phyloP scores from a whole-genome alignment of 2,329 filamentous ascomycete species.

The Aspergillus japonicus region DNA sequence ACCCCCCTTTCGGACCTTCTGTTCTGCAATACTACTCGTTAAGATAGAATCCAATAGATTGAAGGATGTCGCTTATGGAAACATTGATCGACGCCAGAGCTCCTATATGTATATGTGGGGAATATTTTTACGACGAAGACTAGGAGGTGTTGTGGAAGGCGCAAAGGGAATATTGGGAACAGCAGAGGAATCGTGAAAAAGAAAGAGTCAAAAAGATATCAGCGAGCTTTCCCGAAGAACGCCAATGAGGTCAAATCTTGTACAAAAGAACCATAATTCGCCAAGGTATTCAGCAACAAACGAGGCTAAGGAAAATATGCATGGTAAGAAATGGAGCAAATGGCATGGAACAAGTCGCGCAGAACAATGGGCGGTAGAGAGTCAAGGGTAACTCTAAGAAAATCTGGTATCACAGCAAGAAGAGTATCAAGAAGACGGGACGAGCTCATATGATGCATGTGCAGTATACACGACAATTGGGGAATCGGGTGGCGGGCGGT shows the following conservation, averaged over 20 bases:
- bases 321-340: background rate
- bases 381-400: constrained; percentile 10
- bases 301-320: background rate
- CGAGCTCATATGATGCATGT: constrained; percentile 13
- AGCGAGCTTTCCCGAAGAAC: background rate
- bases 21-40: background rate
- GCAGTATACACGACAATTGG: constrained; percentile 6
- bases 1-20: background rate
- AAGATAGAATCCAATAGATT: background rate
- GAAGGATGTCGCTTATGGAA: background rate
- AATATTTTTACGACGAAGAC: background rate
- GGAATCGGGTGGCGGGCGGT: background rate
- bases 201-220: constrained; percentile 4
- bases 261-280: background rate
- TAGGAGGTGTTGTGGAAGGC: background rate
- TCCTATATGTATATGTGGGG: constrained; percentile 6
- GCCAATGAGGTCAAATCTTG: background rate
- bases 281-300: background rate
- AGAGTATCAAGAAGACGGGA: background rate
- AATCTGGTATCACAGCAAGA: constrained; percentile 17
- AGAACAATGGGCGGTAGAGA: constrained; percentile 1
- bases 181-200: constrained; percentile 1
- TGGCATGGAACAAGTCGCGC: background rate
- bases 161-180: background rate
- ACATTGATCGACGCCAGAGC: constrained; percentile 1